These are phyloP conservation scores for Linnemannia zychae DNA, from an alignment of 192 early-diverging fungal species.

Conservation along the genomic window DNA sequence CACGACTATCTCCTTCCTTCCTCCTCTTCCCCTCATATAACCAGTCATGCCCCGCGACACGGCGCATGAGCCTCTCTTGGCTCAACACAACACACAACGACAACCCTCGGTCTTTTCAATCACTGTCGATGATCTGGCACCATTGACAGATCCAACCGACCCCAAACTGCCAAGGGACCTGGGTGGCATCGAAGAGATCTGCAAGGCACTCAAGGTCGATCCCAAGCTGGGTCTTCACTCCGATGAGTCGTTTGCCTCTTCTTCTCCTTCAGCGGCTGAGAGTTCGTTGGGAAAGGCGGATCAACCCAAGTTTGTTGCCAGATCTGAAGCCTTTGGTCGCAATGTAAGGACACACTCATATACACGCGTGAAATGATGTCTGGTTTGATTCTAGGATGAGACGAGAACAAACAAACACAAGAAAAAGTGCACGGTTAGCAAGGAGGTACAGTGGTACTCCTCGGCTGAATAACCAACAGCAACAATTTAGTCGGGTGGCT, in stretches of 20 bases:
- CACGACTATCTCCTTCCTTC: not conserved
- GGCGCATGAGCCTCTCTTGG: constrained; percentile 33
- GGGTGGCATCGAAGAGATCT: constrained; percentile 71
- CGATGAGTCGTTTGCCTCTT: constrained; percentile 52
- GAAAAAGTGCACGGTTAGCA: not conserved
- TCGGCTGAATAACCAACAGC: not conserved
- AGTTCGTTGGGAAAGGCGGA: constrained; percentile 13
- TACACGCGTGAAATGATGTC: not conserved
- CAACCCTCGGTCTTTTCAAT: constrained; percentile 56
- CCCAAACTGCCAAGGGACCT: constrained; percentile 65
- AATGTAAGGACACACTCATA: constrained; percentile 48
- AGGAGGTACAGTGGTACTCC: no score
- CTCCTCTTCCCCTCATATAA: not conserved
- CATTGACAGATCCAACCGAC: constrained; percentile 78
- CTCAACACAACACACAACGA: not conserved
- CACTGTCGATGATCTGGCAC: constrained; percentile 63
- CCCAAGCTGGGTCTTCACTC: constrained; percentile 68
- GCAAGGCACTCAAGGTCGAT: constrained; percentile 72
- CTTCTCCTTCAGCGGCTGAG: not conserved
- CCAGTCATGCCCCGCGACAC: constrained; percentile 18
- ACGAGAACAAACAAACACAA: not conserved
- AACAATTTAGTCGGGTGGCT: not conserved
- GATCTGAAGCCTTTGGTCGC: constrained; percentile 58
- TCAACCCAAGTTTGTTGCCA: constrained; percentile 50
- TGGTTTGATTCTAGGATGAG: not conserved